A percentile compares a stretch with the other conserved stretches of the same genome.
phyloP scores from a whole-genome alignment of 306 rosid genomes.

The Hylodesmum podocarpum region DNA sequence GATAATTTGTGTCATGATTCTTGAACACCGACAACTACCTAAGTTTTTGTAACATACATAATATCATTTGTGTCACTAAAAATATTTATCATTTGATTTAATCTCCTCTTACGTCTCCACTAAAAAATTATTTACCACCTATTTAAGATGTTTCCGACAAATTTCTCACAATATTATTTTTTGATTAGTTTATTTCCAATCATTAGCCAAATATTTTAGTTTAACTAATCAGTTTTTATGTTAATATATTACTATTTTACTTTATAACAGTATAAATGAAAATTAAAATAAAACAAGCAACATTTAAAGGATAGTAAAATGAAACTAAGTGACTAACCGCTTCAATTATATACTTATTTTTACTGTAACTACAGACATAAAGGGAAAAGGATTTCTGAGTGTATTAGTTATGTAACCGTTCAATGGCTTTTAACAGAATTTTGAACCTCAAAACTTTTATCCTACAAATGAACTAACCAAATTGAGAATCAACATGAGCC shows the following conservation, averaged over 20 bases:
- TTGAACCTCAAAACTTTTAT: conserved; percentile 42
- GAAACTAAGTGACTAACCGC: conserved; percentile 16
- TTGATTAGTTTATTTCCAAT: no score
- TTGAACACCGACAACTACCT: no score
- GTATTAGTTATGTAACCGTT: conserved; percentile 43
- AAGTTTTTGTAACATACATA: no score
- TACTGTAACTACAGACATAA: conserved; percentile 30
- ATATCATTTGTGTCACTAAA: no score
- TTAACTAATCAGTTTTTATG: background rate
- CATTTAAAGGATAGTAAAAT: conserved; percentile 10
- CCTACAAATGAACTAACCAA: conserved; percentile 49
- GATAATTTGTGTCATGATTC: no score
- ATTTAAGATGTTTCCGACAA: no score
- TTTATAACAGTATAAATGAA: background rate
- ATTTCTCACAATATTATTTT: no score
- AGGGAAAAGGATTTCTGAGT: conserved; percentile 41
- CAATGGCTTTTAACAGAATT: conserved; percentile 45
- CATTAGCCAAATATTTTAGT: no score
- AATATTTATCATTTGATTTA: no score
- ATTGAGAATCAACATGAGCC: conserved; percentile 40
- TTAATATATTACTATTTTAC: background rate
- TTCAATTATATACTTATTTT: conserved; percentile 40
- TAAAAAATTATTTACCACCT: no score
- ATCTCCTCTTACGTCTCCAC: no score
- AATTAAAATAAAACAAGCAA: background rate